Base-by-base conservation (phyloP, 345 rosid genomes). In the Physaria fendleri region DNA sequence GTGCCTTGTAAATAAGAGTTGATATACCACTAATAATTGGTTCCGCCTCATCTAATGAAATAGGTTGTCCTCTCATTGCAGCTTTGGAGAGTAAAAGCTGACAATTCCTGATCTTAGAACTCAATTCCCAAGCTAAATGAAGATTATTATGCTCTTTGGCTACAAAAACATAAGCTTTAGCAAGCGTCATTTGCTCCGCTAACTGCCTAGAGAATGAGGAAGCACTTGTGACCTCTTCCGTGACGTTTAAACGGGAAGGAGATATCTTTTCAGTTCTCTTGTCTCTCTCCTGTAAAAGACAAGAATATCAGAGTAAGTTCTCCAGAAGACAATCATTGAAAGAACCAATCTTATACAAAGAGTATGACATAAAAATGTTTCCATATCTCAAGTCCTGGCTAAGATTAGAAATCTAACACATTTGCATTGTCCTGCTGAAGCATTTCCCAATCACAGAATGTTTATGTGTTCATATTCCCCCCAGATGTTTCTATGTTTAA, bases 61-160 rank as follows among this genome's bases (percentile, higher is more conserved):
- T 62, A 21, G 92, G 87, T 39, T 78, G 75, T 50, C 83, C 90
- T 73, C 80, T 83, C 94, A 82, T 85, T 56, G 99, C 96, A 58
- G 92, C 88, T 71, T 74, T 84, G 3, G 99, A 90, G 62, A 94
- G 97, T 67, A 94, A 69, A 59, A 89, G 87, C 73, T 94, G 97
- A 71, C 96, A 87, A 57, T 71, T 85, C 44, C 85, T 80, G 56
- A 90, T 87, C 76, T 77, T 82, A 24, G 87, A 82, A 76, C 93
- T 87, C 75, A 94, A 77, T 71, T 85, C 85, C 99, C 99, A 94
- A 35, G 96, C 96, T 50, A 90, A 88, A 64, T 82, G 83, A 64
- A 90, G 90, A 59, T 87, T 90, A 37, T 80, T 83, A 72, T 90
- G 96, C 75, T 94, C 97, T 74, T 94, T 94, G 32, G 96, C 99